phyloP scores from a whole-genome alignment of 176 grass and related monocot genomes.

The Triticum dicoccoides region DNA sequence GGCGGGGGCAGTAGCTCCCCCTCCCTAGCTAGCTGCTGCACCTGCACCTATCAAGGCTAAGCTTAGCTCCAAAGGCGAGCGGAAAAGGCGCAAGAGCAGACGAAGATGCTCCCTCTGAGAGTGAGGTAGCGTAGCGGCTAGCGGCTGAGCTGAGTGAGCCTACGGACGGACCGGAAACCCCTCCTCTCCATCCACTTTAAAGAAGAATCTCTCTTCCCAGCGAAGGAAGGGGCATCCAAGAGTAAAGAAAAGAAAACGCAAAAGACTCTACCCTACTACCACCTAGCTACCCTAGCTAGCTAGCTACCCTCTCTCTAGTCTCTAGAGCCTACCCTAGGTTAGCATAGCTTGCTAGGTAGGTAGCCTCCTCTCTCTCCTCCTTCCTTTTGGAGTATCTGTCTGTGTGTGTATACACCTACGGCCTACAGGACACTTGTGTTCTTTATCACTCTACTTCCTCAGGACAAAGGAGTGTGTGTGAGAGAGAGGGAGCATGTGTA shows the following conservation, averaged over 20 bases:
- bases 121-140: neutral
- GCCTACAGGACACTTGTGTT: neutral
- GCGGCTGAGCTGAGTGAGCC: neutral
- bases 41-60: neutral
- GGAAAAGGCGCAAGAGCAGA: slow-evolving; percentile 12
- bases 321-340: neutral
- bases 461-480: neutral
- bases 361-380: neutral
- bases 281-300: neutral
- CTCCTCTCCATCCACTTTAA: slow-evolving; percentile 11
- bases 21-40: neutral
- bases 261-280: neutral
- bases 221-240: neutral
- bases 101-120: slow-evolving; percentile 24
- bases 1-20: neutral
- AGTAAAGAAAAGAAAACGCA: neutral
- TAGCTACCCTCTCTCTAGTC: neutral
- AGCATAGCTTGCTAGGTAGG: neutral
- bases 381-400: neutral
- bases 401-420: too few species aligned
- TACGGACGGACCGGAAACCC: neutral
- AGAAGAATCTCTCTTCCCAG: slow-evolving; percentile 18
- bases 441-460: neutral
- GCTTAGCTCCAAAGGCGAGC: neutral
- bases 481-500: neutral